These are phyloP conservation scores for Talaromyces pinophilus DNA, from an alignment of 2,329 filamentous ascomycete species.

Conservation along the genomic window DNA sequence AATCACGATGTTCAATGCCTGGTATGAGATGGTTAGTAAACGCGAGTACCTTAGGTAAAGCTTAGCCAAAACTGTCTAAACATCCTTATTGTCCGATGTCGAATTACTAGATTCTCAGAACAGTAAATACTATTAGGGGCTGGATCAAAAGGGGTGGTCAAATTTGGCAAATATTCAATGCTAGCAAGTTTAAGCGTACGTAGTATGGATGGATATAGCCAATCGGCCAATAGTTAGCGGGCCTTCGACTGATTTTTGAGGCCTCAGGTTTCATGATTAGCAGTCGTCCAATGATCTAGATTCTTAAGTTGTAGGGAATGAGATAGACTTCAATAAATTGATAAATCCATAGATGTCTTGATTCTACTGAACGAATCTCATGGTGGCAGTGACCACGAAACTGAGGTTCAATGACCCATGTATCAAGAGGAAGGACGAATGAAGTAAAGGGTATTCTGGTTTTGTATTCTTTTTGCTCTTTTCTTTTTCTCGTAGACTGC, in stretches of 20 bases:
- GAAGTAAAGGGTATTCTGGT: slow-evolving; percentile 11
- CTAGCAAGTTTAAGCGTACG: neutral
- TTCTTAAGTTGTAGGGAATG: neutral
- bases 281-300: neutral
- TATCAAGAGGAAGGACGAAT: neutral
- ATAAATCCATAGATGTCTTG: neutral
- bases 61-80: neutral
- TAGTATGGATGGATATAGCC: neutral
- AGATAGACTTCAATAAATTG: neutral
- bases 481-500: slow-evolving; percentile 15
- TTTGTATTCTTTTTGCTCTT: slow-evolving; percentile 19
- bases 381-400: neutral
- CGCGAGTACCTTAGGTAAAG: neutral
- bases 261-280: neutral
- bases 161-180: neutral
- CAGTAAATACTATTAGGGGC: neutral
- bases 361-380: no score
- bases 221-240: neutral
- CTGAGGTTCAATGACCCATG: neutral
- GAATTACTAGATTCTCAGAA: neutral
- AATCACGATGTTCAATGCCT: neutral
- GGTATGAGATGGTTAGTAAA: neutral
- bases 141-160: neutral
- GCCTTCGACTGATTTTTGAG: neutral
- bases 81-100: neutral